These are phyloP conservation scores for Cercospora sesami DNA, from an alignment of 2,329 filamentous ascomycete genomes.

Conservation along the genomic window DNA sequence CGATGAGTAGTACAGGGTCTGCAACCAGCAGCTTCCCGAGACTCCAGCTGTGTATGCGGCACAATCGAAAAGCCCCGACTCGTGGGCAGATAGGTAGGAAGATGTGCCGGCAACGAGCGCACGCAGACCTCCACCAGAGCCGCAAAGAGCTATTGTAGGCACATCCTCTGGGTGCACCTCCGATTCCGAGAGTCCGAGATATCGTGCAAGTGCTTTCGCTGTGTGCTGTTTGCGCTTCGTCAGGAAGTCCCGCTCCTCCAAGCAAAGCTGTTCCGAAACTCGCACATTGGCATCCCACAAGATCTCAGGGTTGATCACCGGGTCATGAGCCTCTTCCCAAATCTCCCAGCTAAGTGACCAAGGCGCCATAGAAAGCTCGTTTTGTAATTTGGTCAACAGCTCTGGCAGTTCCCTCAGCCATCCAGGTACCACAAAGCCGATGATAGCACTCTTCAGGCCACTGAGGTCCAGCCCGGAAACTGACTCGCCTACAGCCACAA, in stretches of 20 bases:
- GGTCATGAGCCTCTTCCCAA: conserved; percentile 86
- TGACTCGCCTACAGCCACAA: conserved; percentile 31
- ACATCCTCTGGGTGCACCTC: conserved; percentile 92
- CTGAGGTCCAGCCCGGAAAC: conserved; percentile 35
- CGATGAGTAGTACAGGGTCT: conserved; percentile 81
- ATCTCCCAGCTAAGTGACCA: conserved; percentile 90
- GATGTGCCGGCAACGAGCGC: conserved; percentile 89
- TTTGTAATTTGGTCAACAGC: conserved; percentile 78
- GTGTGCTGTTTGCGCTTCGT: conserved; percentile 67
- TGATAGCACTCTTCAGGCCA: conserved; percentile 33
- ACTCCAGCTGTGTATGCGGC: conserved; percentile 93
- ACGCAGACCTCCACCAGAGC: conserved; percentile 85
- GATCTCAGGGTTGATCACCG: conserved; percentile 82
- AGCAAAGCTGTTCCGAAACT: conserved; percentile 76
- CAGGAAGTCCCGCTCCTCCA: conserved; percentile 77
- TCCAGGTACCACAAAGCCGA: conserved; percentile 65
- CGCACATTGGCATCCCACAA: conserved; percentile 76
- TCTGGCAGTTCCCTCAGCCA: conserved; percentile 78
- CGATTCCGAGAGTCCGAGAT: conserved; percentile 73
- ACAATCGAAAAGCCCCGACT: conserved; percentile 90
- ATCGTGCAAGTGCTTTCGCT: conserved; percentile 73
- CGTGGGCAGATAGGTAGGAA: conserved; percentile 78
- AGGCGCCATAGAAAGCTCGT: conserved; percentile 81
- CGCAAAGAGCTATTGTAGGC: conserved; percentile 88
- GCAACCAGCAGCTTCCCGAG: conserved; percentile 94